Evolutionary conservation across 2,329 filamentous ascomycete genomes (phyloP).

Genomic region (Fusarium odoratissimum): DNA sequence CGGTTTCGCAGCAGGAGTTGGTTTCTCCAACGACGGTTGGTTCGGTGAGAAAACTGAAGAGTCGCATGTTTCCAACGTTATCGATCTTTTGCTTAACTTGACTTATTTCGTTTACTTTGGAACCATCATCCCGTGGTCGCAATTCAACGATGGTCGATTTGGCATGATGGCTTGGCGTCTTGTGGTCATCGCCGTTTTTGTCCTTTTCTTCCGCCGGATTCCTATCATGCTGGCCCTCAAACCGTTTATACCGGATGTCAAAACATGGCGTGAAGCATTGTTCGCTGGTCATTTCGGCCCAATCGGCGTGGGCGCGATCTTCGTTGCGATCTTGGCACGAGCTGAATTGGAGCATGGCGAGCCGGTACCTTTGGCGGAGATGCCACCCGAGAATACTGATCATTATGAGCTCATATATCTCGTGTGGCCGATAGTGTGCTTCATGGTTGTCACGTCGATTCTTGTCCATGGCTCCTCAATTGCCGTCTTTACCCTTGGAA

Average conservation of each 20-base stretch:
- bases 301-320: conserved; percentile 96
- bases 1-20: conserved; percentile 95
- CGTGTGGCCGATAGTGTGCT: conserved; percentile 96
- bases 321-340: conserved; percentile 90
- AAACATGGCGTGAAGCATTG: conserved; percentile 96
- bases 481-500: conserved; percentile 96
- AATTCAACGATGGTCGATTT: conserved; percentile 80
- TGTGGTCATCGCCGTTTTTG: conserved; percentile 91
- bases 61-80: conserved; percentile 98
- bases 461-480: conserved; percentile 97
- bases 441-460: conserved; percentile 94
- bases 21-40: conserved; percentile 99
- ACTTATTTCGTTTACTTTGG: conserved; percentile 98
- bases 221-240: conserved; percentile 94
- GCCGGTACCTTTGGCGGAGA: conserved; percentile 76
- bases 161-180: conserved; percentile 89
- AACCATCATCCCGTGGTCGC: conserved; percentile 95
- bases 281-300: conserved; percentile 98
- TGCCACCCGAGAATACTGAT: conserved; percentile 66
- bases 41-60: conserved; percentile 98
- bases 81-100: conserved; percentile 96
- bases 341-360: conserved; percentile 86
- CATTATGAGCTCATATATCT: conserved; percentile 80
- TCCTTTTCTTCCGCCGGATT: conserved; percentile 95
- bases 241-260: conserved; percentile 93